Conservation (phyloP, 2,329 filamentous ascomycete genomes). For the Talaromyces sp. region DNA sequence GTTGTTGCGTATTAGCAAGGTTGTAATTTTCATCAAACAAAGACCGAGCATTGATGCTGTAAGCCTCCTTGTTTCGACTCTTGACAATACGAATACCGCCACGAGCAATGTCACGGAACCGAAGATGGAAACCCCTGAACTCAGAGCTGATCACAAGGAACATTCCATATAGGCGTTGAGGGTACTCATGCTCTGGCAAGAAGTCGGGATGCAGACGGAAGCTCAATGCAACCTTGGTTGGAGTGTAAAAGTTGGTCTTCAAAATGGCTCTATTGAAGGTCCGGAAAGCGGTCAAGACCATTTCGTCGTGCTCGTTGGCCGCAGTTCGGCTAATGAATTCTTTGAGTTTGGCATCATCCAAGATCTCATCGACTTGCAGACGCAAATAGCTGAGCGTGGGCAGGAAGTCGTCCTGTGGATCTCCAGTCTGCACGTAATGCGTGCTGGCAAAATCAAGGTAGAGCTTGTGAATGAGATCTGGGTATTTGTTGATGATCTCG, state of each 20-base stretch:
- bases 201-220: slow-evolving; percentile 83
- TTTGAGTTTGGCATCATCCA: slow-evolving; percentile 71
- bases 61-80: slow-evolving; percentile 92
- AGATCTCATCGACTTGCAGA: slow-evolving; percentile 67
- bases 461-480: slow-evolving; percentile 77
- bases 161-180: slow-evolving; percentile 93
- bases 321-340: slow-evolving; percentile 76
- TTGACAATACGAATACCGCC: slow-evolving; percentile 99
- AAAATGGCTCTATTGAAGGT: slow-evolving; percentile 91
- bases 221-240: slow-evolving; percentile 95
- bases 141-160: slow-evolving; percentile 97
- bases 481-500: slow-evolving; percentile 92
- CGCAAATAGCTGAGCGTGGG: slow-evolving; percentile 67
- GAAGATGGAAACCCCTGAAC: slow-evolving; percentile 93
- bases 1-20: slow-evolving; percentile 94
- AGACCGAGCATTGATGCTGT: slow-evolving; percentile 91
- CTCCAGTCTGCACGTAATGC: slow-evolving; percentile 70
- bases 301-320: slow-evolving; percentile 90
- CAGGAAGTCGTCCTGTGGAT: slow-evolving; percentile 64
- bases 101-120: slow-evolving; percentile 94
- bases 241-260: slow-evolving; percentile 98
- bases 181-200: slow-evolving; percentile 87
- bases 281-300: slow-evolving; percentile 96
- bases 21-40: slow-evolving; percentile 99
- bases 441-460: slow-evolving; percentile 90